A percentile compares a stretch with the other conserved stretches of the same genome.
Conservation (phyloP, 345 rosid species). For the Corymbia maculata region DNA sequence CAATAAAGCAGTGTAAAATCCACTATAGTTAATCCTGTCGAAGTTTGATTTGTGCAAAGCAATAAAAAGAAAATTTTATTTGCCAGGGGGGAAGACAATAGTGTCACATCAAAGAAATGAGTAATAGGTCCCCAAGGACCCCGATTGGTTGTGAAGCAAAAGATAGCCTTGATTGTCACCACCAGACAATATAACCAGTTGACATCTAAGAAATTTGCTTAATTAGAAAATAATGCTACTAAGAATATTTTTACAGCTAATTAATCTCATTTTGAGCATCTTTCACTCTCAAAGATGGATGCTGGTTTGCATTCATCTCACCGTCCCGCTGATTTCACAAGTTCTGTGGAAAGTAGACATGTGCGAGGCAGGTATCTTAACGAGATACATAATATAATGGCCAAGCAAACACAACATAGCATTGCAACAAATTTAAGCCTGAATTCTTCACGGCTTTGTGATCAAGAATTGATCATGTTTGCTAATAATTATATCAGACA, state of each 20-base stretch:
- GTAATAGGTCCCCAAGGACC: not conserved
- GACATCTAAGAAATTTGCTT: not conserved
- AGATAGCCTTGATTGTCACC: not conserved
- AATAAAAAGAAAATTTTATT: not conserved
- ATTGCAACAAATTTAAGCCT: not conserved
- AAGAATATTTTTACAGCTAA: not conserved
- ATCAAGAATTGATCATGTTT: not conserved
- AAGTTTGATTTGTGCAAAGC: conserved; percentile 55
- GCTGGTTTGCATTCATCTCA: not conserved
- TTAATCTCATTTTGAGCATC: not conserved
- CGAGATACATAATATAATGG: no score
- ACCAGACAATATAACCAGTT: not conserved
- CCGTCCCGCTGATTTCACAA: not conserved
- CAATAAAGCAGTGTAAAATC: conserved; percentile 67
- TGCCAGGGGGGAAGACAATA: not conserved
- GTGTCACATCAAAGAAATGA: not conserved
- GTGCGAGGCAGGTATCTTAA: not conserved
- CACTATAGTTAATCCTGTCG: conserved; percentile 58
- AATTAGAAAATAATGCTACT: no score
- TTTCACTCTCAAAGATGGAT: not conserved
- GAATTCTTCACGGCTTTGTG: not conserved
- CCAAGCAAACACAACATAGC: not conserved
- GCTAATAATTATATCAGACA: not conserved
- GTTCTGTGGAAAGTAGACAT: not conserved
- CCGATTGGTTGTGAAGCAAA: not conserved